These are phyloP conservation scores for Thermomucor indicae-seudaticae DNA, from an alignment of 371 early-diverging fungal genomes.

Conservation along the genomic window DNA sequence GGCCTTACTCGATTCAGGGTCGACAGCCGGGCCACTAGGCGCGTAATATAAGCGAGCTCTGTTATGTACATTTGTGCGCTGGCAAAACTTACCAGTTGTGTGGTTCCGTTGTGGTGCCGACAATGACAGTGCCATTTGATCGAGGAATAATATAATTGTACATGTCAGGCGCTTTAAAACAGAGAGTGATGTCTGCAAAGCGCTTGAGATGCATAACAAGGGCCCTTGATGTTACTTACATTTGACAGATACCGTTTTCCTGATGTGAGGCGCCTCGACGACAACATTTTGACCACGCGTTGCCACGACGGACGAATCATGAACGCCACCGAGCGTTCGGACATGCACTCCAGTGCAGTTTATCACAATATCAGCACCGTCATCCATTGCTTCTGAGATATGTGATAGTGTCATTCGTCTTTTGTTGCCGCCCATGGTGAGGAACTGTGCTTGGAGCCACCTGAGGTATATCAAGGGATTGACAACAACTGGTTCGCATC, in stretches of 20 bases:
- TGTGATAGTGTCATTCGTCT: slow-evolving; percentile 35
- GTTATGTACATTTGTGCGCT: not conserved
- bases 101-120: slow-evolving; percentile 73
- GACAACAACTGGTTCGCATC: slow-evolving; percentile 28
- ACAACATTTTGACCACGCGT: slow-evolving; percentile 75
- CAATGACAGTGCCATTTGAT: slow-evolving; percentile 67
- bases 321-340: slow-evolving; percentile 60
- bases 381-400: slow-evolving; percentile 42
- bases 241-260: slow-evolving; percentile 45
- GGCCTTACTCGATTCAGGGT: slow-evolving; percentile 20
- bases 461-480: slow-evolving; percentile 60
- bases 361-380: slow-evolving; percentile 46
- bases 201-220: not conserved
- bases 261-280: slow-evolving; percentile 59
- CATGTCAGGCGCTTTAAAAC: no score
- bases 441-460: slow-evolving; percentile 57
- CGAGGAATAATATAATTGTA: slow-evolving; percentile 80
- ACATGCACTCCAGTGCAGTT: slow-evolving; percentile 77
- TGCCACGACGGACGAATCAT: slow-evolving; percentile 60
- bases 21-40: no score
- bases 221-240: slow-evolving; percentile 5
- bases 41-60: not conserved
- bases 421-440: slow-evolving; percentile 48
- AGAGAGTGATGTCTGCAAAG: no score
- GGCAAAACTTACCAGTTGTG: slow-evolving; percentile 51